Percentiles rank a stretch among this genome's conserved stretches.
phyloP scores from a whole-genome alignment of 2,329 filamentous ascomycete genomes.

The Sporothrix mexicana region DNA sequence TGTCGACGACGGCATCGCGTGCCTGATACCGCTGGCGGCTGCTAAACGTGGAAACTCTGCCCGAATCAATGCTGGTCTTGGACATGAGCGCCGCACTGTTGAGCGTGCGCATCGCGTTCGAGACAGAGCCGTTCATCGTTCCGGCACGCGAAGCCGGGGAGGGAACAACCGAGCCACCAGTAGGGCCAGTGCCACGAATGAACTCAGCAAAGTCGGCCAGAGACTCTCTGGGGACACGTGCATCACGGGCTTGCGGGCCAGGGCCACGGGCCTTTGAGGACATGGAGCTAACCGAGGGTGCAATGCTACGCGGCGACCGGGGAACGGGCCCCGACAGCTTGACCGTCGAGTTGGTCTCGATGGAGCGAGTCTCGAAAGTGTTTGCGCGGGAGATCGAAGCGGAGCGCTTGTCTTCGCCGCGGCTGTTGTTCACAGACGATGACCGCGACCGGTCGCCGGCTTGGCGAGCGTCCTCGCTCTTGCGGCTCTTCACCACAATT shows the following conservation, averaged over 20 bases:
- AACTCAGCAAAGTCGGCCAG: constrained; percentile 87
- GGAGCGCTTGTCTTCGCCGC: constrained; percentile 46
- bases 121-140: constrained; percentile 34
- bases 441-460: constrained; percentile 54
- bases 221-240: constrained; percentile 72
- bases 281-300: constrained; percentile 34
- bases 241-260: constrained; percentile 67
- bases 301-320: constrained; percentile 43
- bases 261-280: constrained; percentile 45
- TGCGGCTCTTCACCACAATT: constrained; percentile 51
- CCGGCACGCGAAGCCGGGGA: constrained; percentile 3
- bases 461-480: constrained; percentile 54
- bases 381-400: constrained; percentile 45
- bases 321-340: constrained; percentile 33
- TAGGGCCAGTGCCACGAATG: constrained; percentile 81
- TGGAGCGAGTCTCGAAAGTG: constrained; percentile 37
- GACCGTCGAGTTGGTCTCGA: constrained; percentile 41
- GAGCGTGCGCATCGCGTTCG: constrained; percentile 44
- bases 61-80: constrained; percentile 49
- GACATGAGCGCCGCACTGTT: constrained; percentile 42
- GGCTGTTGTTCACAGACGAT: constrained; percentile 52
- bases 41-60: constrained; percentile 45
- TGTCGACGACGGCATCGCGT: constrained; percentile 70
- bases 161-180: constrained; percentile 42
- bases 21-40: constrained; percentile 66